A percentile compares a stretch with the other conserved stretches of the same genome.
These are phyloP conservation scores for Cladophialophora psammophila DNA, from an alignment of 2,329 filamentous ascomycete genomes.

Conservation along the genomic window DNA sequence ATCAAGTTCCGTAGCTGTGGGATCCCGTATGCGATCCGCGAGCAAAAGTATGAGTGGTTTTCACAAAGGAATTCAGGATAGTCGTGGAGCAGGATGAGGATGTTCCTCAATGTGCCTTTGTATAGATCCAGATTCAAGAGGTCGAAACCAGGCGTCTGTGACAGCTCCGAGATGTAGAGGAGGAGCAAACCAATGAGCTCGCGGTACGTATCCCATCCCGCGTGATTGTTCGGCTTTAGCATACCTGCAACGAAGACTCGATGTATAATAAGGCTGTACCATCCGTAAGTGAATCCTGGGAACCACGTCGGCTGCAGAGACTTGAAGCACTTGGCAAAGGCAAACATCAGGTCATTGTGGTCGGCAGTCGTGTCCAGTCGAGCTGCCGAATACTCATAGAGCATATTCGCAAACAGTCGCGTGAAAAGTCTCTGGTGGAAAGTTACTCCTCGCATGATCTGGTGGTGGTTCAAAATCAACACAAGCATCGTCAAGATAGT, in stretches of 20 bases:
- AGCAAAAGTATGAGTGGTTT: conserved; percentile 82
- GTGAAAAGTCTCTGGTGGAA: conserved; percentile 93
- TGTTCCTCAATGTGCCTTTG: conserved; percentile 79
- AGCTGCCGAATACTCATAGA: conserved; percentile 74
- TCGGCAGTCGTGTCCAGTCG: conserved; percentile 65
- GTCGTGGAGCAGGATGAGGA: conserved; percentile 89
- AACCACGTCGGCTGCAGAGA: conserved; percentile 78
- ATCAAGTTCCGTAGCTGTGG: conserved; percentile 89
- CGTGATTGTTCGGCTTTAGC: conserved; percentile 70
- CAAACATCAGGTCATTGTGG: conserved; percentile 74
- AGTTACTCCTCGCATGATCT: conserved; percentile 77
- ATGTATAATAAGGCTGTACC: conserved; percentile 83
- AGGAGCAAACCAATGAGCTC: conserved; percentile 77
- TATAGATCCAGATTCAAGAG: conserved; percentile 82
- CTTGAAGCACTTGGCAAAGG: conserved; percentile 73
- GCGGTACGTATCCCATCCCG: conserved; percentile 78
- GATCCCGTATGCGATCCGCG: conserved; percentile 81
- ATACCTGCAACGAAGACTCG: conserved; percentile 82
- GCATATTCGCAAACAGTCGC: conserved; percentile 81
- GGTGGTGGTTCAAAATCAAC: conserved; percentile 84
- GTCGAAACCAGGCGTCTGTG: conserved; percentile 75
- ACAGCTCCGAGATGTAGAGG: conserved; percentile 76
- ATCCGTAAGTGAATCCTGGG: conserved; percentile 83
- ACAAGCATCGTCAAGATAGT: conserved; percentile 79
- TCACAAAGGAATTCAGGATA: conserved; percentile 92